phyloP scores from a whole-genome alignment of 345 rosid species.

The Erysimum cheiranthoides region DNA sequence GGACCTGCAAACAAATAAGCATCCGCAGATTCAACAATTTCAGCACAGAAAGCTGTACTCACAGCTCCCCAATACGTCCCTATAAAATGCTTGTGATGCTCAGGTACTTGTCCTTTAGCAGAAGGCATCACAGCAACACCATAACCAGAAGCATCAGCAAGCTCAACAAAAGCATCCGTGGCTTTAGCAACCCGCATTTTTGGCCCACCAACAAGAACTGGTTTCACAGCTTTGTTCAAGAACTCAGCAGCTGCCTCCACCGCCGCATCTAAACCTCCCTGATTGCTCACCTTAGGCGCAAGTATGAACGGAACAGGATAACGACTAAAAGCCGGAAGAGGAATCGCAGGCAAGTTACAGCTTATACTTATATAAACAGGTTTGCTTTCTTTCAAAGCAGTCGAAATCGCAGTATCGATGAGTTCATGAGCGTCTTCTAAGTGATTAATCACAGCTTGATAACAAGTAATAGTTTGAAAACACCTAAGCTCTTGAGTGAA shows the following conservation, averaged over 20 bases:
- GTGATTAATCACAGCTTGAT: constrained; percentile 62
- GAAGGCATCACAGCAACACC: constrained; percentile 64
- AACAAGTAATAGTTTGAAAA: constrained; percentile 65
- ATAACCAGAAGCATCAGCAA: constrained; percentile 65
- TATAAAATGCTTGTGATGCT: constrained; percentile 57
- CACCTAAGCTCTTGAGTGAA: constrained; percentile 65
- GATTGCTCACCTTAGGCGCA: constrained; percentile 54
- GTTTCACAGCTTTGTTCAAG: constrained; percentile 65
- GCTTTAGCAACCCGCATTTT: constrained; percentile 58
- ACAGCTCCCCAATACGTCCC: constrained; percentile 72
- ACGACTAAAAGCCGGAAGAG: constrained; percentile 57
- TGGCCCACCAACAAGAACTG: constrained; percentile 62
- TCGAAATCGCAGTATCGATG: constrained; percentile 62
- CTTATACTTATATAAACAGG: constrained; percentile 71
- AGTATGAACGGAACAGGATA: constrained; percentile 58
- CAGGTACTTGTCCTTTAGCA: constrained; percentile 65
- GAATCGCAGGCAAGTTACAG: constrained; percentile 59
- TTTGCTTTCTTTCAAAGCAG: constrained; percentile 66
- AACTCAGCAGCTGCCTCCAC: constrained; percentile 63
- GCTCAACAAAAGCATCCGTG: constrained; percentile 50
- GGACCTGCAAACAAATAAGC: constrained; percentile 67
- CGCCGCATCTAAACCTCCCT: constrained; percentile 54
- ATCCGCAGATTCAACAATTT: constrained; percentile 67
- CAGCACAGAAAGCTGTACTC: constrained; percentile 58
- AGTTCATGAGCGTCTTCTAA: constrained; percentile 66